phyloP scores from a whole-genome alignment of 31 red algal genomes.

The Odonthalia washingtoniensis region DNA sequence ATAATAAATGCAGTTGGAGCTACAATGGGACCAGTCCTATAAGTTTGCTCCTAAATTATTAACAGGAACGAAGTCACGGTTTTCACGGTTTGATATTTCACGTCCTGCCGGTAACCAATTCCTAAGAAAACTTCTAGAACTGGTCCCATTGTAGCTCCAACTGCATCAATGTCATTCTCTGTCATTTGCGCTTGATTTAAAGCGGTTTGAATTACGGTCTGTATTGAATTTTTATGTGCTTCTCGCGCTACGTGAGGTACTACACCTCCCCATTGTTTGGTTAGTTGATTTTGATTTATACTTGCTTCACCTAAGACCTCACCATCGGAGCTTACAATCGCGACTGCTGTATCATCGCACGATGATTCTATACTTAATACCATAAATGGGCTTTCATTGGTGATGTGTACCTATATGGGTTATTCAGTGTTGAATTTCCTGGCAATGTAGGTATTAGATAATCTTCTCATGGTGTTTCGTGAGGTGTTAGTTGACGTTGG shows the following conservation, averaged over 20 bases:
- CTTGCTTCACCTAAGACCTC: constrained; percentile 66
- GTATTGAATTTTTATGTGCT: no score
- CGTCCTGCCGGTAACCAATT: constrained; percentile 85
- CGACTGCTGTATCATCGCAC: constrained; percentile 97
- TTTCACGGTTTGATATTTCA: constrained; percentile 25
- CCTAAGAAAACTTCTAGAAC: constrained; percentile 91
- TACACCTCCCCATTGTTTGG: constrained; percentile 84
- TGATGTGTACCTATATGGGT: no score
- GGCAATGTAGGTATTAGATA: no score
- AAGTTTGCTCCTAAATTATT: constrained; percentile 98
- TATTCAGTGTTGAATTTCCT: no score
- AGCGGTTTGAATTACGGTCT: no score
- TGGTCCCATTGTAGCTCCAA: constrained; percentile 95
- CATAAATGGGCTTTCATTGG: no score
- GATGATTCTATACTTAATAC: no score
- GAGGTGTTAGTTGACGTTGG: constrained; percentile 36
- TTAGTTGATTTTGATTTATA: constrained; percentile 77
- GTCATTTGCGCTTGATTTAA: no score
- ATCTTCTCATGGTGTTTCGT: no score
- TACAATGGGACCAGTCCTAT: constrained; percentile 86
- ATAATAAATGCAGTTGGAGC: no score
- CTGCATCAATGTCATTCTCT: constrained; percentile 67
- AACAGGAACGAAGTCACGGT: constrained; percentile 84
- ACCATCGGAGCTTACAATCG: constrained; percentile 82
- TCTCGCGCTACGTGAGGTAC: no score